A percentile compares a stretch with the other conserved stretches of the same genome.
These are phyloP conservation scores for Naganishia onofrii DNA, from an alignment of 768 basidiomycete genomes.

Conservation along the genomic window DNA sequence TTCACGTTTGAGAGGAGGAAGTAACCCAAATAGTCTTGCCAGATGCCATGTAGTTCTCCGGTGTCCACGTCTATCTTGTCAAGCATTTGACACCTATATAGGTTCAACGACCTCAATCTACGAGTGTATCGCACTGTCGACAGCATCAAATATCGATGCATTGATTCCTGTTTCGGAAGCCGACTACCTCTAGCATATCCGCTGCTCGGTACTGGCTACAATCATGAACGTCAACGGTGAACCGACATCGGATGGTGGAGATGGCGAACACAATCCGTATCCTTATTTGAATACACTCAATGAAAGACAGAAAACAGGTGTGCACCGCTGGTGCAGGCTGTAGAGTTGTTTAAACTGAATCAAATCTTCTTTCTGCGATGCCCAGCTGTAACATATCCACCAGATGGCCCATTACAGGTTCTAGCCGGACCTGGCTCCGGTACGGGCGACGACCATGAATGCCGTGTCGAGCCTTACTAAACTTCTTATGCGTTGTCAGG, in stretches of 20 bases:
- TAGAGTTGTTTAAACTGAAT: not conserved
- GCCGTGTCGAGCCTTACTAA: not conserved
- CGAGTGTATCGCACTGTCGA: not conserved
- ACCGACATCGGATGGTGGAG: not conserved
- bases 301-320: conserved; percentile 20
- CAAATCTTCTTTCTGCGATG: not conserved
- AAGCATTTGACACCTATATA: no score
- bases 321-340: no score
- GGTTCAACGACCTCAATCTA: not conserved
- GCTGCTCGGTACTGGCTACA: not conserved
- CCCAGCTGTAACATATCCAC: conserved; percentile 66
- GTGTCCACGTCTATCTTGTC: no score
- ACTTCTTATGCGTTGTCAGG: conserved; percentile 14
- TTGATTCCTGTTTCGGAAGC: not conserved
- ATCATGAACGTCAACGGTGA: not conserved
- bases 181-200: not conserved
- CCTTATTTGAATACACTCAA: conserved; percentile 21
- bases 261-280: not conserved
- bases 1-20: not conserved
- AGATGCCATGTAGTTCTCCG: no score
- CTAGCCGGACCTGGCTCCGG: conserved; percentile 72
- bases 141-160: not conserved
- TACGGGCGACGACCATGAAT: conserved; percentile 49
- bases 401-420: conserved; percentile 68
- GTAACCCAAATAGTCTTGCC: not conserved